A percentile compares a stretch with the other conserved stretches of the same genome.
Conservation (phyloP, 2,329 filamentous ascomycete genomes). For the Lachnellula occidentalis region DNA sequence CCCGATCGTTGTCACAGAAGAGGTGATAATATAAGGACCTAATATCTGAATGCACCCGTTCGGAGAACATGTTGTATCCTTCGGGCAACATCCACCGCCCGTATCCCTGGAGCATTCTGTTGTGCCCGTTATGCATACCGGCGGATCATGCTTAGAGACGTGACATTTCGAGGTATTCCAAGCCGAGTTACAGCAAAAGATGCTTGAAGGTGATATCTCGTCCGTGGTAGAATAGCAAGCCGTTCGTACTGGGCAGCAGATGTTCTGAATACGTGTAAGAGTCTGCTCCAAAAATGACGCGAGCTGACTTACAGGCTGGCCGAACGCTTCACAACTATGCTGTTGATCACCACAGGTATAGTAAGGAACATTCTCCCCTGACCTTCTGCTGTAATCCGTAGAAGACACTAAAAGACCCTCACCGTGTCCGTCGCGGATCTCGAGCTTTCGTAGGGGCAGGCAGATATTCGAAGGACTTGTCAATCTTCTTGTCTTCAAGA, state of each 20-base stretch:
- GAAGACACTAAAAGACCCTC: background rate
- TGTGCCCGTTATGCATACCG: conserved; percentile 19
- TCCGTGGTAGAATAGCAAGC: conserved; percentile 17
- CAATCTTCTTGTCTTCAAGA: conserved; percentile 12
- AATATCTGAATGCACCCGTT: conserved; percentile 23
- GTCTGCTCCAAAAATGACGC: background rate
- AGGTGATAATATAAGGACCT: conserved; percentile 6
- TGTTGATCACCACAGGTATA: conserved; percentile 28
- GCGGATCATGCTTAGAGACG: conserved; percentile 14
- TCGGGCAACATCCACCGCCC: conserved; percentile 26
- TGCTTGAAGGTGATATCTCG: conserved; percentile 19
- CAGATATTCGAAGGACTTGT: conserved; percentile 7
- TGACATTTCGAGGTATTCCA: conserved; percentile 14
- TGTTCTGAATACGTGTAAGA: conserved; percentile 15
- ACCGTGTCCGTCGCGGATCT: background rate
- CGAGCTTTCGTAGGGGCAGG: conserved; percentile 20
- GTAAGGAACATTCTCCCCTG: conserved; percentile 19
- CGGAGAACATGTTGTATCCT: conserved; percentile 14
- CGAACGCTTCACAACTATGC: conserved; percentile 24
- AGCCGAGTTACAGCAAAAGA: conserved; percentile 27
- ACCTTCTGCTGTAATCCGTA: background rate
- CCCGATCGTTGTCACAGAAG: background rate
- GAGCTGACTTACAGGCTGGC: conserved; percentile 21
- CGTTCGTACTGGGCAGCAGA: conserved; percentile 27
- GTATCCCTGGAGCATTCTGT: conserved; percentile 22